Conservation (phyloP, 257 asterid species). For the Mitragyna speciosa region DNA sequence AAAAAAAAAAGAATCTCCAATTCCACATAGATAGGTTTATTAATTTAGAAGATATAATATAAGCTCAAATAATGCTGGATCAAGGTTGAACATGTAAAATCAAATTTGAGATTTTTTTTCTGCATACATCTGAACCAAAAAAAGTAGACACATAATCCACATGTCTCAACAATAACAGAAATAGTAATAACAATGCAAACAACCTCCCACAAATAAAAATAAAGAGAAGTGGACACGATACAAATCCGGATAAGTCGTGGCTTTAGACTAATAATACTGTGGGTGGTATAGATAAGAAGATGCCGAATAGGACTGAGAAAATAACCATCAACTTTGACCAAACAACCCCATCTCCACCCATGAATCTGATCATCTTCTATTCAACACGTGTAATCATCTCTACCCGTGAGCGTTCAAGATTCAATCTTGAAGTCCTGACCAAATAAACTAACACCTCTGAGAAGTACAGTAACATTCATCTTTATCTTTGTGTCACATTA, state of each 20-base stretch:
- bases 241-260: slow-evolving; percentile 14
- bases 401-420: background rate
- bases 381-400: background rate
- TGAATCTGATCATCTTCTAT: background rate
- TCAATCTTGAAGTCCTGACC: background rate
- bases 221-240: slow-evolving; percentile 11
- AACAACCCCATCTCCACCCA: background rate
- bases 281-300: slow-evolving; percentile 16
- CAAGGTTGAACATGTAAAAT: background rate
- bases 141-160: background rate
- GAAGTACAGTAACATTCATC: background rate
- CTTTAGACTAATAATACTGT: background rate
- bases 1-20: too few relatives aligned
- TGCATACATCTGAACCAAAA: background rate
- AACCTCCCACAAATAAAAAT: background rate
- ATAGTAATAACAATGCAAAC: background rate
- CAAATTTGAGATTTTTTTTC: background rate
- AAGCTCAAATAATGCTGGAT: too few relatives aligned
- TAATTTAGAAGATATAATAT: too few relatives aligned
- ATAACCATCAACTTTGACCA: slow-evolving; percentile 17
- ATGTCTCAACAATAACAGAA: background rate
- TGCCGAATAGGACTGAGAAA: background rate
- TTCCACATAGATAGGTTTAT: too few relatives aligned
- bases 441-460: background rate
- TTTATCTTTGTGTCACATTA: background rate